Percentiles rank a stretch among this genome's conserved stretches.
Conservation (phyloP, 2,329 filamentous ascomycete genomes). For the Botrytis fabae region DNA sequence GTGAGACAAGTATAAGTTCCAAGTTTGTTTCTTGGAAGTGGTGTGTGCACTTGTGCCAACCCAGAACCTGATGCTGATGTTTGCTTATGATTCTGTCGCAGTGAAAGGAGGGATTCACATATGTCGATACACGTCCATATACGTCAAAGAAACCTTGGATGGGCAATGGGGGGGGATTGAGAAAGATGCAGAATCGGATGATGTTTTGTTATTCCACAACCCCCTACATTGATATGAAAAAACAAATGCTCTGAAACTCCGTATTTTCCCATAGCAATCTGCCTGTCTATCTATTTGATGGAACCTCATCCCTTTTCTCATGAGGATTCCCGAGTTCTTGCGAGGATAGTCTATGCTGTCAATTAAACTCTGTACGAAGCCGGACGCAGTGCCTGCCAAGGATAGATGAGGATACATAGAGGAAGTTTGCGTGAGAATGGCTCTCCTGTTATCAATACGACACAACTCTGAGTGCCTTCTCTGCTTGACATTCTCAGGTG, state of each 20-base stretch:
- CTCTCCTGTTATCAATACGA: not conserved
- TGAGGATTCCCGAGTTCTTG: not conserved
- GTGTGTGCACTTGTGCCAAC: not conserved
- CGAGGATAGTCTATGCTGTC: not conserved
- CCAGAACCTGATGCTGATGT: too few species aligned
- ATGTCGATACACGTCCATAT: not conserved
- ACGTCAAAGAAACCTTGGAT: not conserved
- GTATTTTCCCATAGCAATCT: not conserved
- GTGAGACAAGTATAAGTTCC: not conserved
- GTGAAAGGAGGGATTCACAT: not conserved
- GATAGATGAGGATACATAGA: too few species aligned
- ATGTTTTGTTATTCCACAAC: slow-evolving; percentile 4
- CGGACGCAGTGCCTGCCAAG: not conserved
- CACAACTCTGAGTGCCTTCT: not conserved
- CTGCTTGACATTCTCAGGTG: not conserved
- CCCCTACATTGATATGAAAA: not conserved
- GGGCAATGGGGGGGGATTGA: not conserved
- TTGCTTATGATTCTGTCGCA: not conserved
- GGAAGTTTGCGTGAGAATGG: not conserved
- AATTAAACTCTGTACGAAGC: not conserved
- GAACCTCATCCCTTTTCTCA: not conserved
- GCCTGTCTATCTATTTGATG: not conserved
- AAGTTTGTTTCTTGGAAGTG: slow-evolving; percentile 3
- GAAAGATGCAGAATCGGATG: not conserved
- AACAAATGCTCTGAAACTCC: not conserved